Evolutionary conservation across 1,284 basidiomycete genomes (phyloP).

Genomic region (Irpex lacteus): DNA sequence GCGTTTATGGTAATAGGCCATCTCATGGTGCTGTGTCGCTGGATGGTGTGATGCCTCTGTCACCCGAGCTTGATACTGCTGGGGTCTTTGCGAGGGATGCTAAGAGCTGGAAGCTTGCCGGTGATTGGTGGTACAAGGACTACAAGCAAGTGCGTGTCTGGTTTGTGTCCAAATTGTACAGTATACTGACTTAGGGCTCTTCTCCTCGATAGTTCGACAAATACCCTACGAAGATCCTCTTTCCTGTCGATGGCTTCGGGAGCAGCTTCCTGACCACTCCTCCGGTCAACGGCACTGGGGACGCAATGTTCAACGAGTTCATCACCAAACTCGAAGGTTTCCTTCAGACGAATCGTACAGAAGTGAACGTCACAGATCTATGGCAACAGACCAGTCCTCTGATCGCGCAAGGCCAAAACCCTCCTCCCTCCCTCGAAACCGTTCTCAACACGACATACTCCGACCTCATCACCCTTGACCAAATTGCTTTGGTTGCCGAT

Average conservation of each 20-base stretch:
- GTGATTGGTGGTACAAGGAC: conserved; percentile 31
- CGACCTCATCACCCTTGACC: conserved; percentile 34
- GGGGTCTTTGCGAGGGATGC: conserved; percentile 30
- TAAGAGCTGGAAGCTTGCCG: conserved; percentile 25
- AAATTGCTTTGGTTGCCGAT: conserved; percentile 34
- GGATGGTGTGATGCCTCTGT: conserved; percentile 38
- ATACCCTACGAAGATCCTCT: conserved; percentile 35
- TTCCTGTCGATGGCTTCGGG: conserved; percentile 31
- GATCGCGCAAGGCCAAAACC: conserved; percentile 18
- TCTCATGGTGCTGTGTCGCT: conserved; percentile 35
- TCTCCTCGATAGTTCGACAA: too few relatives aligned
- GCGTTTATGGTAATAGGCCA: conserved; percentile 37
- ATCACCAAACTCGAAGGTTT: conserved; percentile 32
- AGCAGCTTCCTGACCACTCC: conserved; percentile 28
- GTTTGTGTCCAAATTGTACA: too few relatives aligned
- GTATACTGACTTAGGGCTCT: too few relatives aligned
- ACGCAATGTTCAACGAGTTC: conserved; percentile 34
- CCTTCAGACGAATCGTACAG: conserved; percentile 32
- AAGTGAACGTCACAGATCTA: conserved; percentile 27
- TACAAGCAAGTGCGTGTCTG: conserved; percentile 22
- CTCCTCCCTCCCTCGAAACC: conserved; percentile 23
- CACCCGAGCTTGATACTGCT: conserved; percentile 31
- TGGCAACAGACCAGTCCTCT: conserved; percentile 32
- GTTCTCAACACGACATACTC: conserved; percentile 33
- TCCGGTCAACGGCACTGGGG: conserved; percentile 23